A percentile compares a stretch with the other conserved stretches of the same genome.
Evolutionary conservation across 805 yeast genomes (phyloP).

Genomic region (Yamadazyma endophytica): DNA sequence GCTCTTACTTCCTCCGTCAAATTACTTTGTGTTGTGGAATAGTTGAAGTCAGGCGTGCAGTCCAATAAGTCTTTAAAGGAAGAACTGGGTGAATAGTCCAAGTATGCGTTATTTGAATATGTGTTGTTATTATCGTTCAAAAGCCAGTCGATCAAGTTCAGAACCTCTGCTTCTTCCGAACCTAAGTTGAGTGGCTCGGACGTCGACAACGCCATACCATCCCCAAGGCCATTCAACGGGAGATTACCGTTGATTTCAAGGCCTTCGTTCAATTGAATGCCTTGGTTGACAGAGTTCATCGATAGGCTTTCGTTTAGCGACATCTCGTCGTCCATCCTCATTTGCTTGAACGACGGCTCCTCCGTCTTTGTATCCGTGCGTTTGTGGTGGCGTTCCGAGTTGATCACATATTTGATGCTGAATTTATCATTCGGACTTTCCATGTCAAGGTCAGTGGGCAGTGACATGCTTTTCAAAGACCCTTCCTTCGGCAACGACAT

Average conservation of each 20-base stretch:
- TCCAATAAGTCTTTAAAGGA: slow-evolving; percentile 9
- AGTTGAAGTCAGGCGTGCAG: slow-evolving; percentile 6
- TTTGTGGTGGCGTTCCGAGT: slow-evolving; percentile 1
- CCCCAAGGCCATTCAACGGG: too few relatives aligned
- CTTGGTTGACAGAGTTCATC: too few relatives aligned
- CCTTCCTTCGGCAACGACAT: not conserved
- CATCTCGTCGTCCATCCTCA: too few relatives aligned
- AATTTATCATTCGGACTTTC: not conserved
- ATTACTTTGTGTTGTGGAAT: slow-evolving; percentile 6
- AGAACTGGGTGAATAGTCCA: slow-evolving; percentile 9
- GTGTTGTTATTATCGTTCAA: slow-evolving; percentile 6
- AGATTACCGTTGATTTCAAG: too few relatives aligned
- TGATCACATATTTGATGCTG: slow-evolving; percentile 2
- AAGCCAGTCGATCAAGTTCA: slow-evolving; percentile 6
- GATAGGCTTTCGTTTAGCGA: too few relatives aligned
- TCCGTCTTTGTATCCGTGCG: too few relatives aligned
- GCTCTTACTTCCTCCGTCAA: slow-evolving; percentile 3
- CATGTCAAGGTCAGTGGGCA: too few relatives aligned
- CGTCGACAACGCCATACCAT: too few relatives aligned
- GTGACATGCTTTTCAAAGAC: not conserved
- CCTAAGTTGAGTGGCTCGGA: too few relatives aligned
- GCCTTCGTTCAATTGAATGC: too few relatives aligned
- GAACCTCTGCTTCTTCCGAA: slow-evolving; percentile 6
- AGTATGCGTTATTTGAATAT: slow-evolving; percentile 2
- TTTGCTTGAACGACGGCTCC: too few relatives aligned